Percentiles rank a stretch among this genome's conserved stretches.
phyloP scores from a whole-genome alignment of 192 early-diverging fungal genomes.

The Entomortierella beljakovae region DNA sequence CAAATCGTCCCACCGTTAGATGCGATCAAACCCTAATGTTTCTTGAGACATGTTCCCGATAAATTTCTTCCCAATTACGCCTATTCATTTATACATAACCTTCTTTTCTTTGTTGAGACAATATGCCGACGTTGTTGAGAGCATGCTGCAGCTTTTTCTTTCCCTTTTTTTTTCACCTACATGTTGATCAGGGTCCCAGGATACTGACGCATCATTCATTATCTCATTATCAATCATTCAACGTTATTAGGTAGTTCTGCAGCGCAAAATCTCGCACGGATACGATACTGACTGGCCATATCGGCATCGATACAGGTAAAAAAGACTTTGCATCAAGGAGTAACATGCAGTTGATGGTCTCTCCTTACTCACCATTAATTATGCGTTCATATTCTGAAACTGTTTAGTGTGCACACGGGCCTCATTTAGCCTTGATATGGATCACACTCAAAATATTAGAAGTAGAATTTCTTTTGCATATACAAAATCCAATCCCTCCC shows the following conservation, averaged over 20 bases:
- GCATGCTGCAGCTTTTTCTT: too few species aligned
- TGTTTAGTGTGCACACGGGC: slow-evolving; percentile 16
- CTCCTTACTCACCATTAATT: slow-evolving; percentile 12
- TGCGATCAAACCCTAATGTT: not conserved
- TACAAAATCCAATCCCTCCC: slow-evolving; percentile 9
- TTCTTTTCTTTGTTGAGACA: too few species aligned
- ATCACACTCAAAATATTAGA: slow-evolving; percentile 18
- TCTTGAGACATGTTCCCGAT: too few species aligned
- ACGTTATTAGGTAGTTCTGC: slow-evolving; percentile 1
- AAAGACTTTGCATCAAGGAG: not conserved
- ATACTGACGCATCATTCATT: not conserved
- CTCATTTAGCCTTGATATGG: slow-evolving; percentile 32
- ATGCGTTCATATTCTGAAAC: slow-evolving; percentile 12
- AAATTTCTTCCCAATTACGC: too few species aligned
- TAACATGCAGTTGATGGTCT: not conserved
- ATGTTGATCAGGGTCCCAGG: not conserved
- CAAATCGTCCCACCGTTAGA: not conserved
- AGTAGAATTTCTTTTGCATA: slow-evolving; percentile 19
- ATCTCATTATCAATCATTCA: not conserved
- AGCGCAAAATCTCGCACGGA: not conserved
- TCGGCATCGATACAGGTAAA: slow-evolving; percentile 8
- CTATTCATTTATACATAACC: too few species aligned
- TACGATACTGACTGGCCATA: not conserved
- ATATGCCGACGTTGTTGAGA: too few species aligned
- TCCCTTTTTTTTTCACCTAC: not conserved